Percentiles rank a stretch among this genome's conserved stretches.
Evolutionary conservation across 306 rosid species (phyloP).

Genomic region (Aeschynomene evenia): DNA sequence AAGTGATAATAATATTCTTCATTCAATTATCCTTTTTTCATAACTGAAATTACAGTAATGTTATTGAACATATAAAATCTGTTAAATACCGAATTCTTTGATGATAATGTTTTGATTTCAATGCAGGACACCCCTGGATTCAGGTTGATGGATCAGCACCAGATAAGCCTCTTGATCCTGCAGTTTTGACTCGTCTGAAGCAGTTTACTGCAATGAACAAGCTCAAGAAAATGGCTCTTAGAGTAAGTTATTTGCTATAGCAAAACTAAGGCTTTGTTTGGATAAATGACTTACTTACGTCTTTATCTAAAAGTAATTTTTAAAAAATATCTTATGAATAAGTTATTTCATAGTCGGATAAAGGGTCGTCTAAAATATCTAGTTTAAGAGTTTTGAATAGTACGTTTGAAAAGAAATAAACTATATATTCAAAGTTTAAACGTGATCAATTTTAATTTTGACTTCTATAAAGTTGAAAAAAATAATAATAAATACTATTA

Average conservation of each 20-base stretch:
- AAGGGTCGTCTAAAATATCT: too few relatives aligned
- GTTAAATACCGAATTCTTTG: background rate
- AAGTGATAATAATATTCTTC: background rate
- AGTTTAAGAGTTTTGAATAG: too few relatives aligned
- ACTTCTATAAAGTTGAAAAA: too few relatives aligned
- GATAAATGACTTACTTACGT: too few relatives aligned
- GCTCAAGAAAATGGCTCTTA: conserved; percentile 90
- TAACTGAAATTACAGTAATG: background rate
- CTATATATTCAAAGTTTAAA: too few relatives aligned
- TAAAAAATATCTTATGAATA: too few relatives aligned
- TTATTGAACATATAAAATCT: background rate
- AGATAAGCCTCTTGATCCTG: conserved; percentile 85
- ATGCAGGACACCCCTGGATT: conserved; percentile 93
- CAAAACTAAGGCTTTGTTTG: too few relatives aligned
- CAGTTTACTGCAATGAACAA: conserved; percentile 88
- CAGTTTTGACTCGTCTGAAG: conserved; percentile 83
- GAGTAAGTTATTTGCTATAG: conserved; percentile 51
- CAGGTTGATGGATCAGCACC: conserved; percentile 81
- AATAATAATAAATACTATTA: too few relatives aligned
- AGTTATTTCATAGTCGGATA: too few relatives aligned
- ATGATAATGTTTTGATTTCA: conserved; percentile 26
- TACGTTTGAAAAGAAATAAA: too few relatives aligned
- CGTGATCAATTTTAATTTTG: too few relatives aligned
- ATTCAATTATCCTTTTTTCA: background rate
- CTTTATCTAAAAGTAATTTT: too few relatives aligned